Evolutionary conservation across 1,139 yeast species (phyloP).

Genomic region (Candida gigantensis): DNA sequence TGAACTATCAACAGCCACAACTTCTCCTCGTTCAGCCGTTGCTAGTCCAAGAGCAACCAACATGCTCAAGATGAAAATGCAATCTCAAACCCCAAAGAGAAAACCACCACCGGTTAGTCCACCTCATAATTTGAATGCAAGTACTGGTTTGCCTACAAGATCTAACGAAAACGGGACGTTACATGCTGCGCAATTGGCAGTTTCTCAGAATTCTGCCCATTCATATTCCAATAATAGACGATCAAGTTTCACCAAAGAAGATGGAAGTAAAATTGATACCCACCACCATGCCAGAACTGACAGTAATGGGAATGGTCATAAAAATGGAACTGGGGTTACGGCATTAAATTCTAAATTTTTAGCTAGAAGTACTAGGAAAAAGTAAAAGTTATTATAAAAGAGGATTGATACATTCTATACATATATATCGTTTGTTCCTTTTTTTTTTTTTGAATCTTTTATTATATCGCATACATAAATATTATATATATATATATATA

Average conservation of each 20-base stretch:
- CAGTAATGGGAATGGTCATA: conserved; percentile 7
- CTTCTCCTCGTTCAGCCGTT: conserved; percentile 4
- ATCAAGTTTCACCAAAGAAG: conserved; percentile 42
- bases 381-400: conserved; percentile 20
- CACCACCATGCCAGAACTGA: neutral
- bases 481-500: too few species aligned
- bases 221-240: conserved; percentile 30
- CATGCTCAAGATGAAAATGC: conserved; percentile 11
- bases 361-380: conserved; percentile 44
- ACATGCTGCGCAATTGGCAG: conserved; percentile 50
- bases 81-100: conserved; percentile 23
- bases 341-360: conserved; percentile 45
- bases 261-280: conserved; percentile 14
- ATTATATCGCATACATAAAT: too few species aligned
- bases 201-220: conserved; percentile 33
- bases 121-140: conserved; percentile 22
- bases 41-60: conserved; percentile 6
- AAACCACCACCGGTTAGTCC: conserved; percentile 39
- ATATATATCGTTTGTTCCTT: neutral
- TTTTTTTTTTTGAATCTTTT: too few species aligned
- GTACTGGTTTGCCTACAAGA: conserved; percentile 34
- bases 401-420: neutral
- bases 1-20: neutral
- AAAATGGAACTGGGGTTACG: conserved; percentile 27
- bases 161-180: conserved; percentile 28